Evolutionary conservation across 768 basidiomycete species (phyloP).

Genomic region (Serpula lacrymans): DNA sequence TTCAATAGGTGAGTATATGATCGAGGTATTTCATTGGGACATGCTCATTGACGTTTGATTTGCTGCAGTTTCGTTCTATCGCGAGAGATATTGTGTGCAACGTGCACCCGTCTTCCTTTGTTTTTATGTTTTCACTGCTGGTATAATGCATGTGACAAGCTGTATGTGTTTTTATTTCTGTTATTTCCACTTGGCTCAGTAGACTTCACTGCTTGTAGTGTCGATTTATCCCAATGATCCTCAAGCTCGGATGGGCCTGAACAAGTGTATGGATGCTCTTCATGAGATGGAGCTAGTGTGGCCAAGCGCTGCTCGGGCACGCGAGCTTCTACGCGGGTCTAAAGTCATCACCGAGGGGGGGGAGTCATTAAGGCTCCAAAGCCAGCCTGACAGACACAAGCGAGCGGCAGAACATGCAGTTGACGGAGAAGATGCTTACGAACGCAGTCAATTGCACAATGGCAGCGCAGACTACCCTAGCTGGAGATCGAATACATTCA

Average conservation of each 20-base stretch:
- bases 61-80: conserved; percentile 51
- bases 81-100: conserved; percentile 57
- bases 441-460: conserved; percentile 18
- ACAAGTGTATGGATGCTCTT: conserved; percentile 65
- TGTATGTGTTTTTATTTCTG: conserved; percentile 40
- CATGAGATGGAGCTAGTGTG: conserved; percentile 65
- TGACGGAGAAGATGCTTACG: conserved; percentile 32
- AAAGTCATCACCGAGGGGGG: conserved; percentile 33
- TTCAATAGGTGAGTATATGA: conserved; percentile 47
- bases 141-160: conserved; percentile 74
- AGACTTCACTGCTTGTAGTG: conserved; percentile 35
- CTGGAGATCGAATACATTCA: too few species aligned
- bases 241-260: conserved; percentile 61
- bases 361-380: conserved; percentile 7
- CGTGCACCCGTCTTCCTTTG: conserved; percentile 67
- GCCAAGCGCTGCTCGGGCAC: conserved; percentile 74
- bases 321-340: conserved; percentile 67
- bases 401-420: conserved; percentile 55
- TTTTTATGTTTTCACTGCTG: conserved; percentile 79
- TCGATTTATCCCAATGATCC: conserved; percentile 64
- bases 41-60: conserved; percentile 4
- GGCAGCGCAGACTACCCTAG: background rate
- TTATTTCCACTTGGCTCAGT: background rate
- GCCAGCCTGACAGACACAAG: conserved; percentile 35
- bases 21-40: background rate